A percentile compares a stretch with the other conserved stretches of the same genome.
Conservation (phyloP, 306 rosid species). For the Lablab purpureus region DNA sequence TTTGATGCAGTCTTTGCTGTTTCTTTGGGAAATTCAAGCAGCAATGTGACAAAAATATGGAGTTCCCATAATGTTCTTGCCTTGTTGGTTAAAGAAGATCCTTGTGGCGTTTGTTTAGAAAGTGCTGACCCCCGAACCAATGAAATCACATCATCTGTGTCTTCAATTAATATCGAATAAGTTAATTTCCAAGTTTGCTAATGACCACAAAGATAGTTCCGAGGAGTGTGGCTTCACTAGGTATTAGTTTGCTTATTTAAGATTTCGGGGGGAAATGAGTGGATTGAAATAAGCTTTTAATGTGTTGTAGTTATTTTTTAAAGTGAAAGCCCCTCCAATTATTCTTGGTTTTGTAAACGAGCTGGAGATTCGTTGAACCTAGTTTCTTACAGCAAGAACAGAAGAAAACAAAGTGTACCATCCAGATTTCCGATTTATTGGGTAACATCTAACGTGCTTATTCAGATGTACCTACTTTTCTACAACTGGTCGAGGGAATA, state of each 20-base stretch:
- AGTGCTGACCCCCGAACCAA: slow-evolving; percentile 74
- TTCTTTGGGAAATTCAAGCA: slow-evolving; percentile 74
- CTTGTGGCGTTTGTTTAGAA: slow-evolving; percentile 86
- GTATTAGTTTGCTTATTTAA: background rate
- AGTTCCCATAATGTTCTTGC: slow-evolving; percentile 71
- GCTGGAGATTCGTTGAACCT: slow-evolving; percentile 34
- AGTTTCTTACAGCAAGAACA: slow-evolving; percentile 10
- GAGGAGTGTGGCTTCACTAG: slow-evolving; percentile 43
- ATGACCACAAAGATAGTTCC: slow-evolving; percentile 18
- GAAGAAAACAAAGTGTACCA: slow-evolving; percentile 20
- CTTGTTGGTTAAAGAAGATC: slow-evolving; percentile 95
- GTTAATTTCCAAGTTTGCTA: slow-evolving; percentile 22
- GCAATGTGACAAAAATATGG: slow-evolving; percentile 69
- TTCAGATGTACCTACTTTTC: slow-evolving; percentile 27
- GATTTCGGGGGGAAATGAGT: background rate
- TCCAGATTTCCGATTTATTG: slow-evolving; percentile 24
- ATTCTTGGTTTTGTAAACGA: slow-evolving; percentile 18
- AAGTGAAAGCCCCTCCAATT: slow-evolving; percentile 21
- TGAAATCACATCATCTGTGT: slow-evolving; percentile 80
- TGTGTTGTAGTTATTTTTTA: background rate
- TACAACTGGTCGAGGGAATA: background rate
- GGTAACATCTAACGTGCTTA: slow-evolving; percentile 9
- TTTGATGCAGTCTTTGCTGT: slow-evolving; percentile 93
- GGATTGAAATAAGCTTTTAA: slow-evolving; percentile 9
- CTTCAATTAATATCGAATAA: slow-evolving; percentile 67